Evolutionary conservation across 73 alveolate species (phyloP), one percentile per base, ranked within the genome.

Genomic region (Breviolum minutum): DNA sequence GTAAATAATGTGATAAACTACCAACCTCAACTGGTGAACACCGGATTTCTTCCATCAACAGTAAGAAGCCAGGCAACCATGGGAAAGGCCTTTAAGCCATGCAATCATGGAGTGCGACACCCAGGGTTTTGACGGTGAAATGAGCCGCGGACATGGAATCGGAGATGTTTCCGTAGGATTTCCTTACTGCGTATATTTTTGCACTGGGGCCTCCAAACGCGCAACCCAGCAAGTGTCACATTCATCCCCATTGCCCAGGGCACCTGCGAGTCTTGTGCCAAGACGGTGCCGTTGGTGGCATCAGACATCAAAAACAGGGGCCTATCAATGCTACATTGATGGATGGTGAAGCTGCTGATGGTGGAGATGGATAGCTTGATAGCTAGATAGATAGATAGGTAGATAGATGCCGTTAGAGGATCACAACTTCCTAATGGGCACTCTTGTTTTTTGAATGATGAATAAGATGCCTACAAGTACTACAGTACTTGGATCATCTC

Each of bases 51-150:
- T n/a, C n/a, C n/a, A n/a, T n/a, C n/a, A n/a, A n/a, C n/a, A n/a
- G n/a, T n/a, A n/a, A n/a, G n/a, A n/a, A n/a, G 54, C 69, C 12
- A 80, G 88, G 88, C 88, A 0, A 61, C 64, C 76, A 83, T 83
- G 92, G 92, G 92, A 22, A 83, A 83, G 22, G 92, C 92, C 73
- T 83, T 83, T n/a, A 83, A 83, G 76, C 92, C 92, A 7, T 83
- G 92, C 92, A 83, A 83, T 22, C 92, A 83, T 61, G 92, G 76
- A 3, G 90, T 26, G 12, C 30, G 17, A 40, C 22, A 5, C 90
- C 40, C 71, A 81, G 90, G 8, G 54, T 29, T 40, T 32, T 27
- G 54, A 40, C 54, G 3, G 5, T 40, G 54, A 40, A 40, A 40
- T 66, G 17, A 14, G 24, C 24, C 17, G 77, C 77, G 17, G n/a